Evolutionary conservation across 2,329 filamentous ascomycete species (phyloP).

Genomic region (Iodosphaeria phyllophila): DNA sequence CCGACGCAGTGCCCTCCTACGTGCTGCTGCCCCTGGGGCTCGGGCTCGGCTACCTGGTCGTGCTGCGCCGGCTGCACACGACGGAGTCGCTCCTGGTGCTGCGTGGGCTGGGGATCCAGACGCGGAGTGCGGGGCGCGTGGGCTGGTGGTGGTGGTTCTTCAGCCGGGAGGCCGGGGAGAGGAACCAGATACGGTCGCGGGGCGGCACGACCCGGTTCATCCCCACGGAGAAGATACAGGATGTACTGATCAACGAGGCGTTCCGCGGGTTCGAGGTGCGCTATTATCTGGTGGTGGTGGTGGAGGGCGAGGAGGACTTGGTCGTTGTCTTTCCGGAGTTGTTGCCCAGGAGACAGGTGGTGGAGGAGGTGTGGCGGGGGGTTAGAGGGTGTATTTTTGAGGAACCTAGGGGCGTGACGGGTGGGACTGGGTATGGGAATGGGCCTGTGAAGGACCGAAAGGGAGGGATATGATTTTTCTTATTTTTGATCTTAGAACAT

Average conservation of each 20-base stretch:
- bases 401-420: slow-evolving; percentile 12
- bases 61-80: slow-evolving; percentile 28
- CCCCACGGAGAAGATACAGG: slow-evolving; percentile 77
- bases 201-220: slow-evolving; percentile 41
- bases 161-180: too few species aligned
- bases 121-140: slow-evolving; percentile 35
- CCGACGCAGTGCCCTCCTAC: slow-evolving; percentile 17
- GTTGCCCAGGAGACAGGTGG: slow-evolving; percentile 51
- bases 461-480: too few species aligned
- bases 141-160: too few species aligned
- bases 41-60: slow-evolving; percentile 22
- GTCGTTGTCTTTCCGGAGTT: slow-evolving; percentile 88
- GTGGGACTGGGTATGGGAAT: slow-evolving; percentile 5
- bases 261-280: slow-evolving; percentile 82
- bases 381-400: slow-evolving; percentile 69
- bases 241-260: slow-evolving; percentile 88
- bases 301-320: slow-evolving; percentile 71
- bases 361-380: slow-evolving; percentile 85
- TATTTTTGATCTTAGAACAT: too few species aligned
- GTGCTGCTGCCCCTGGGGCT: slow-evolving; percentile 19
- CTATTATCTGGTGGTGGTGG: slow-evolving; percentile 78
- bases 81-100: slow-evolving; percentile 81
- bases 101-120: slow-evolving; percentile 80
- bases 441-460: too few species aligned
- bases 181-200: too few species aligned